Base-by-base conservation (phyloP, 1,139 yeast species). In the Hyphopichia buzzinii region DNA sequence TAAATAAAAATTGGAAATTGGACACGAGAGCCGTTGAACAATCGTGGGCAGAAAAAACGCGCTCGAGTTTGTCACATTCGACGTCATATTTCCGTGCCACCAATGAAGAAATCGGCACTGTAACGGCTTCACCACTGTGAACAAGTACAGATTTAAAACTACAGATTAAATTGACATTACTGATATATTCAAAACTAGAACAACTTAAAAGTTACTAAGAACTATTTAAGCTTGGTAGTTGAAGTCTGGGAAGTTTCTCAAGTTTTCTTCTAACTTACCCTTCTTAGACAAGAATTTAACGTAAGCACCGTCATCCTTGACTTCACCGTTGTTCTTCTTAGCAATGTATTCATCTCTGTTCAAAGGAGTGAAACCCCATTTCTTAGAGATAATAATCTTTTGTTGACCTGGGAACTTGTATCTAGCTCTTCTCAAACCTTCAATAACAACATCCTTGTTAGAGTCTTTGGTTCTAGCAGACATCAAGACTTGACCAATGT, bases 341-440 rank as follows among this genome's bases (percentile, higher is more conserved):
- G 79, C 83, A 67, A 89, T 79, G 82, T 92, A 92, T 66, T 92
- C 97, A 47, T 79, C 96, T 79, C 98, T 87, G 94, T 90, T 81
- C 68, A 92, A 84, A 74, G 87, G 87, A 75, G 98, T 92, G 97
- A 92, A 92, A 78, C 98, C 98, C 98, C 98, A 92, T 80, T 94
- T 94, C 95, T 92, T 92, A 57, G 98, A 92, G 74, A 92, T 77
- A 64, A 92, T 92, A 69, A 92, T 92, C 83, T 85, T 92, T 79
- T 92, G 98, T 81, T 92, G 98, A 80, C 98, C 98, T 74, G 98
- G 98, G 97, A 92, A 92, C 90, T 92, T 92, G 87, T 92, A 92
- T 81, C 97, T 90, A 55, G 97, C 95, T 84, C 98, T 90, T 83
- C 98, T 90, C 74, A 92, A 87, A 80, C 94, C 98, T 81, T 92